Conservation (phyloP, 176 grass and related monocot species). For the Carex pumila region DNA sequence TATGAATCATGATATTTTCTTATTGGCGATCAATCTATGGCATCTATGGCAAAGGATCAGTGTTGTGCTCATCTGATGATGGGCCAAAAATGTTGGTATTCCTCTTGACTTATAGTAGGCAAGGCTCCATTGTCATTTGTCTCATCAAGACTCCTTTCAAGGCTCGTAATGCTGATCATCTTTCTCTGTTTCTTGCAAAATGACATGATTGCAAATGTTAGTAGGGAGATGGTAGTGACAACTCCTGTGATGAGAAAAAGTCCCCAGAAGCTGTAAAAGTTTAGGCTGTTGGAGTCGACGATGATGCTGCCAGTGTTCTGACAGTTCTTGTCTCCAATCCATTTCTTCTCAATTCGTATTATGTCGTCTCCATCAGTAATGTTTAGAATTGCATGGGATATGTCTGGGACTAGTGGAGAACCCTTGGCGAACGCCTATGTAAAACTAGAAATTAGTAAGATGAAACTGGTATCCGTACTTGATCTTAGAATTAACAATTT, state of each 20-base stretch:
- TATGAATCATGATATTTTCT: too few relatives aligned
- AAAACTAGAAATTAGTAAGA: background rate
- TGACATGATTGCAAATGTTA: background rate
- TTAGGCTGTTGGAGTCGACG: conserved; percentile 42
- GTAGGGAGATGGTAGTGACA: conserved; percentile 28
- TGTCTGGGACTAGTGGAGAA: conserved; percentile 51
- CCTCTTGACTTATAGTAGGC: background rate
- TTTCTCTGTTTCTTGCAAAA: background rate
- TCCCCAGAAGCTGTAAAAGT: conserved; percentile 66
- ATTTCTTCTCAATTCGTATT: conserved; percentile 48
- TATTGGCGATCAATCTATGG: too few relatives aligned
- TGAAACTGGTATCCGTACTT: background rate
- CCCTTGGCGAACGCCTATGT: conserved; percentile 46
- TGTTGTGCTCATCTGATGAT: background rate
- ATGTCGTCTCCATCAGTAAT: conserved; percentile 50
- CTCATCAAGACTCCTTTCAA: background rate
- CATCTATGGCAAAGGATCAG: background rate
- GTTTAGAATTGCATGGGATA: conserved; percentile 61
- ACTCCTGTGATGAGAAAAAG: conserved; percentile 72
- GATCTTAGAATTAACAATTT: background rate
- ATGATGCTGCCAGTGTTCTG: conserved; percentile 10
- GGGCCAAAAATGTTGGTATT: background rate
- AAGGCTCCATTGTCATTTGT: background rate
- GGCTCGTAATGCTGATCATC: background rate
- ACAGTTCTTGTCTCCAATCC: conserved; percentile 37